Evolutionary conservation across 352 stramenopile species (phyloP).

Genomic region (Phytophthora cryptogea): DNA sequence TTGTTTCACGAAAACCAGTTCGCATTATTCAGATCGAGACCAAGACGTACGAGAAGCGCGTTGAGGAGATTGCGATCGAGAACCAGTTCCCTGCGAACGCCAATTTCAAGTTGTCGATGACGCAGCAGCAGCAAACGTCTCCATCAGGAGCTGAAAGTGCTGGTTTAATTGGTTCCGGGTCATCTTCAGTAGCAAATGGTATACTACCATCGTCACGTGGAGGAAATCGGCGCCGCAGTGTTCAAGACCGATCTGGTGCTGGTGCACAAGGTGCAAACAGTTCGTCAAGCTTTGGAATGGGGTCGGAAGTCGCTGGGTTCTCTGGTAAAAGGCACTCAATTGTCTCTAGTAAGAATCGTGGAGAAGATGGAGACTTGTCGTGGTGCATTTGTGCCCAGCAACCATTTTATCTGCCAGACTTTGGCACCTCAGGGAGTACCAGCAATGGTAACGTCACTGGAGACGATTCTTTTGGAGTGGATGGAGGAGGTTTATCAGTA

Average conservation of each 20-base stretch:
- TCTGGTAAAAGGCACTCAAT: conserved; percentile 9
- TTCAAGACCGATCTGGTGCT: background rate
- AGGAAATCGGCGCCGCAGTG: conserved; percentile 16
- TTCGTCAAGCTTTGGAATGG: conserved; percentile 11
- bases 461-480: conserved; percentile 8
- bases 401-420: conserved; percentile 78
- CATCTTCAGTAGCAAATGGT: background rate
- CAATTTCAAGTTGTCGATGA: conserved; percentile 79
- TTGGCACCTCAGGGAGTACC: conserved; percentile 38
- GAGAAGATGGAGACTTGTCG: conserved; percentile 47
- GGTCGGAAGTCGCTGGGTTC: conserved; percentile 1
- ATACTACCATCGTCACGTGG: conserved; percentile 15
- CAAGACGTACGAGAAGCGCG: conserved; percentile 78
- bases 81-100: conserved; percentile 84
- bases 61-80: conserved; percentile 80
- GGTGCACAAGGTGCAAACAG: conserved; percentile 11
- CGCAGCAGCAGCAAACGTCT: conserved; percentile 40
- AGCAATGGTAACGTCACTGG: conserved; percentile 22
- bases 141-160: conserved; percentile 4
- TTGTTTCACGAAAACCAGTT: conserved; percentile 76
- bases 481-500: conserved; percentile 9
- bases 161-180: conserved; percentile 5
- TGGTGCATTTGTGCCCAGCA: conserved; percentile 76
- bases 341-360: conserved; percentile 25
- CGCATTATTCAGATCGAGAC: conserved; percentile 82